A percentile compares a stretch with the other conserved stretches of the same genome.
Conservation (phyloP, 2,329 filamentous ascomycete genomes). For the Ilyonectria robusta region DNA sequence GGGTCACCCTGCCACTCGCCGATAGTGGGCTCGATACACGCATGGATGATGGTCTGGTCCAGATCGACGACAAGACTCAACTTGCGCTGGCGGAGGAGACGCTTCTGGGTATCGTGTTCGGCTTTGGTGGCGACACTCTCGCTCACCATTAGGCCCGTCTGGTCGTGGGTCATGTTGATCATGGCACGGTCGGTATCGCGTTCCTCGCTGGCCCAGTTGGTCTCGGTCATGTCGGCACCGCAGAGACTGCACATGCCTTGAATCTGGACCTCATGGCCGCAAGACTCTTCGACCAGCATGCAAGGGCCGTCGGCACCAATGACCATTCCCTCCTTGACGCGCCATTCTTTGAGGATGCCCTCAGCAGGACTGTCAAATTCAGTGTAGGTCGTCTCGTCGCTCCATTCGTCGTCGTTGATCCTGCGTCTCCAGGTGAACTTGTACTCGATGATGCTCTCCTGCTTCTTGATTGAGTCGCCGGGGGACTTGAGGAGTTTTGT, state of each 20-base stretch:
- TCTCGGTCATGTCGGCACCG: constrained; percentile 95
- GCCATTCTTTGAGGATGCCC: constrained; percentile 84
- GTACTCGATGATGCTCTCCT: constrained; percentile 88
- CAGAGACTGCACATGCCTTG: constrained; percentile 92
- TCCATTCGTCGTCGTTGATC: constrained; percentile 75
- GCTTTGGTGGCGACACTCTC: constrained; percentile 83
- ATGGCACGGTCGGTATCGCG: constrained; percentile 88
- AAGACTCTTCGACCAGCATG: constrained; percentile 90
- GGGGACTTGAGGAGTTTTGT: constrained; percentile 84
- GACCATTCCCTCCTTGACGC: constrained; percentile 76
- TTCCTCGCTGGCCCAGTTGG: constrained; percentile 85
- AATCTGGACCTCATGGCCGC: constrained; percentile 91
- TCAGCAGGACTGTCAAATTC: constrained; percentile 89
- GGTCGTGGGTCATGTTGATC: constrained; percentile 96
- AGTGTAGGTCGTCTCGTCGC: constrained; percentile 77
- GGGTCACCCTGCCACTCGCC: constrained; percentile 95
- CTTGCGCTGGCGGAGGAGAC: constrained; percentile 85
- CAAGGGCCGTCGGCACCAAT: constrained; percentile 71
- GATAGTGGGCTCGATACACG: constrained; percentile 95
- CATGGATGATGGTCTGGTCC: constrained; percentile 98
- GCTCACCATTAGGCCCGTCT: constrained; percentile 88
- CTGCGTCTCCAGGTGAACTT: constrained; percentile 85
- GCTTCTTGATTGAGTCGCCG: constrained; percentile 81
- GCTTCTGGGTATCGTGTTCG: constrained; percentile 88
- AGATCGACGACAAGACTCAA: constrained; percentile 96